Base-by-base conservation (phyloP, 805 yeast species). In the Wickerhamomyces sydowiorum region DNA sequence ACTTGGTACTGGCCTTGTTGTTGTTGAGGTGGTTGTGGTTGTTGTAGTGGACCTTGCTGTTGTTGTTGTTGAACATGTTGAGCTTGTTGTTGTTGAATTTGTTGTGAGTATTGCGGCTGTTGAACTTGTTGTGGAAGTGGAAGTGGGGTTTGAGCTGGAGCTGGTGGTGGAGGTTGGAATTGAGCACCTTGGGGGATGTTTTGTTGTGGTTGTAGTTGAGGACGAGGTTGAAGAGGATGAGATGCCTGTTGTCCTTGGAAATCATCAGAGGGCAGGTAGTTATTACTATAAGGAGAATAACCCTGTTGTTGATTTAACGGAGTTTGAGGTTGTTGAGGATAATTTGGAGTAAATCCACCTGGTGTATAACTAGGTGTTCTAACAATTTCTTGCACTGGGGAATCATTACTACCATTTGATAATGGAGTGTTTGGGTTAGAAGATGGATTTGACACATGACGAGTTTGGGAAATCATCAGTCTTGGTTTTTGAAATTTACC, bases 321-420 rank as follows among this genome's bases (percentile, higher is more conserved):
- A n/a, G 27, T 15, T 10, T 29, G 38, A 15, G 35, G 25, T 37
- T 27, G 22, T 31, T 37, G 32, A 23, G 31, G 18, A 25, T 13
- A 31, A 21, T 29, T 39, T 25, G 40, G 35, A 25, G 14, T n/a
- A 9, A 8, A n/a, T n/a, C n/a, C n/a, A n/a, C 18, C 6, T 35
- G 28, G 25, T 9, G 37, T 7, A 22, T 7, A 9, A 15, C 7
- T 17, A 9, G 58, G 52, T 6, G 48, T 35, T 45, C 55, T 43
- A 5, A 42, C 27, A 43, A 55, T 53, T 37, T 53, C 58, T 25
- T 51, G 56, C 14, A 53, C 41, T 19, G 57, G 56, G 1, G 53
- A 45, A 2, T 52, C 48, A 10, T 44, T 50, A 37, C 36, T 5
- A 5, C 38, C 45, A 20, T 24, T n/a, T 4, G 35, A n/a, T 4